Evolutionary conservation across 192 early-diverging fungal genomes (phyloP).

Genomic region (Backusella tuberculispora): DNA sequence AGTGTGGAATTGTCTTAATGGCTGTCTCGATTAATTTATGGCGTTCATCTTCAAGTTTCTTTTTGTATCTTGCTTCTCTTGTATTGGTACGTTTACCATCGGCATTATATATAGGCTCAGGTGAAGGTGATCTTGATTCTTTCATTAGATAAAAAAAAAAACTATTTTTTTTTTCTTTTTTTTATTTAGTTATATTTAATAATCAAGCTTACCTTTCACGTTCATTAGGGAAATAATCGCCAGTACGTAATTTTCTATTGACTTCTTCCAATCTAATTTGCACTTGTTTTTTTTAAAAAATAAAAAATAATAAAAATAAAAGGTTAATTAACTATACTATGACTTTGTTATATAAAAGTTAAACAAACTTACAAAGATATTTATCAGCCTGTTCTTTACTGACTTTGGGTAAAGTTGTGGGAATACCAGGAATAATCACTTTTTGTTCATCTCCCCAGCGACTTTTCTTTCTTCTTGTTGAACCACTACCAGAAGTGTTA

Average conservation of each 20-base stretch:
- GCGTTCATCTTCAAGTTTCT: conserved; percentile 93
- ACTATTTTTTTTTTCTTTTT: background rate
- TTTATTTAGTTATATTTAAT: background rate
- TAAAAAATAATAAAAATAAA: background rate
- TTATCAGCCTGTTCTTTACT: conserved; percentile 79
- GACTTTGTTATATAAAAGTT: background rate
- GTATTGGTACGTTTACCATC: conserved; percentile 98
- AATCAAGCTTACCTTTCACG: conserved; percentile 60
- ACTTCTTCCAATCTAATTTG: conserved; percentile 94
- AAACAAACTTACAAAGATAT: conserved; percentile 59
- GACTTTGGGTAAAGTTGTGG: conserved; percentile 79
- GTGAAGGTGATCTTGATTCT: conserved; percentile 86
- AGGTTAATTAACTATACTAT: background rate
- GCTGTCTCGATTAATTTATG: conserved; percentile 84
- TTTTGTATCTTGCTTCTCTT: conserved; percentile 87
- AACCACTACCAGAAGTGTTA: conserved; percentile 29
- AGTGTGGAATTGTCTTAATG: conserved; percentile 74
- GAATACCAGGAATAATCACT: conserved; percentile 76
- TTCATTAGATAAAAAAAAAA: background rate
- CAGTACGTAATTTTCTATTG: conserved; percentile 73
- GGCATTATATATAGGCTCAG: conserved; percentile 88
- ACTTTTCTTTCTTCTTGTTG: conserved; percentile 71
- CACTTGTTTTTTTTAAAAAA: conserved; percentile 41
- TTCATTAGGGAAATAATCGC: conserved; percentile 85
- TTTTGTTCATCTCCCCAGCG: conserved; percentile 88